A percentile compares a stretch with the other conserved stretches of the same genome.
phyloP scores from a whole-genome alignment of 108 stramenopile species.

The Aurantiochytrium sp. region DNA sequence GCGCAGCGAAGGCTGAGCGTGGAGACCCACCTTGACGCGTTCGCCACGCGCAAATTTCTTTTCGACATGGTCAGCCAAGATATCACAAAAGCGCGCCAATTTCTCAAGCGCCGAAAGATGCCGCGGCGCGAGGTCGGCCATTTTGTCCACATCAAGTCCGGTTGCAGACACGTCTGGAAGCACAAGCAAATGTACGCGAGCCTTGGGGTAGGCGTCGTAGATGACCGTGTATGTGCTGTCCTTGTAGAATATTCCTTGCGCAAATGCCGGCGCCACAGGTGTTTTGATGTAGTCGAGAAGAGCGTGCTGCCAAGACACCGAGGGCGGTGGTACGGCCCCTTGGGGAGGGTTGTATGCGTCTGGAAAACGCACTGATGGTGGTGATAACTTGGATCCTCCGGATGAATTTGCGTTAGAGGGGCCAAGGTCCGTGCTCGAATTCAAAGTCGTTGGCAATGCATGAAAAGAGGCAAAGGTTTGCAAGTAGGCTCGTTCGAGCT shows the following conservation, averaged over 20 bases:
- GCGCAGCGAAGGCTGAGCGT: constrained; percentile 23
- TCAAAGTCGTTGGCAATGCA: background rate
- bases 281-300: background rate
- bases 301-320: background rate
- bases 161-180: background rate
- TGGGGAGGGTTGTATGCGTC: background rate
- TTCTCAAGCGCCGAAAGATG: background rate
- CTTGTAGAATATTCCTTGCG: background rate
- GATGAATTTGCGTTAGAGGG: no score
- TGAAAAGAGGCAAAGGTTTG: background rate
- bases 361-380: no score
- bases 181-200: constrained; percentile 19
- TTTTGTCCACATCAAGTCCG: background rate
- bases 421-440: no score
- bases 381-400: no score
- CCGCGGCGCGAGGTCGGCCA: background rate
- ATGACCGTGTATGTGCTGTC: constrained; percentile 18
- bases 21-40: constrained; percentile 15
- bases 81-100: background rate
- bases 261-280: background rate
- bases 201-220: constrained; percentile 33
- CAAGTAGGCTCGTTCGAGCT: background rate
- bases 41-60: background rate
- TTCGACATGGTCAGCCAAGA: background rate
- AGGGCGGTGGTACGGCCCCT: background rate